These are phyloP conservation scores for Diplodia mutila DNA, from an alignment of 2,329 filamentous ascomycete species.

Conservation along the genomic window DNA sequence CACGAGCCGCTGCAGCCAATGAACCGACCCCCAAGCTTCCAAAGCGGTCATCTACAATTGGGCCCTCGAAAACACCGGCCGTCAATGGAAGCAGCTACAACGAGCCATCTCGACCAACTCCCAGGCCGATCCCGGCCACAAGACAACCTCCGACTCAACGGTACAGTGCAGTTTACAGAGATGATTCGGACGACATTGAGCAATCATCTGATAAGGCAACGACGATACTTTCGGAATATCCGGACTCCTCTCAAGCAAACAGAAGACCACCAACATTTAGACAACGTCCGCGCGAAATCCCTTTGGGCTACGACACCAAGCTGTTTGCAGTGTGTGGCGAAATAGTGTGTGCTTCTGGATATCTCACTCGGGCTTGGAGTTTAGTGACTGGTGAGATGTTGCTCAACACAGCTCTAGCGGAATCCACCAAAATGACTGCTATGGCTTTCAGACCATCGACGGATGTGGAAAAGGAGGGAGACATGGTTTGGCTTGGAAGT, in stretches of 20 bases:
- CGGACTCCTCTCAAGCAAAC: slow-evolving; percentile 83
- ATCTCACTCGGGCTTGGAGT: slow-evolving; percentile 87
- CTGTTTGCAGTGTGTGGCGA: slow-evolving; percentile 87
- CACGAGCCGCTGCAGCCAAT: slow-evolving; percentile 3
- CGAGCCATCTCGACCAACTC: neutral
- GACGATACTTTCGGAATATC: slow-evolving; percentile 68
- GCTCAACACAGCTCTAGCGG: slow-evolving; percentile 68
- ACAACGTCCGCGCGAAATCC: slow-evolving; percentile 73
- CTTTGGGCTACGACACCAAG: slow-evolving; percentile 83
- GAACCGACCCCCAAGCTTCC: slow-evolving; percentile 30
- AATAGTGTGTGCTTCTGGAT: slow-evolving; percentile 82
- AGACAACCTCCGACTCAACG: slow-evolving; percentile 13
- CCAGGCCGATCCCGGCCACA: neutral
- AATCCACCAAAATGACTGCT: slow-evolving; percentile 80
- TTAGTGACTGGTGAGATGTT: slow-evolving; percentile 78
- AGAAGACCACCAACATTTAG: slow-evolving; percentile 77
- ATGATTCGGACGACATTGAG: slow-evolving; percentile 57
- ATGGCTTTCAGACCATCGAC: slow-evolving; percentile 83
- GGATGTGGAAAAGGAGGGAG: slow-evolving; percentile 78
- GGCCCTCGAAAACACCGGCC: slow-evolving; percentile 9
- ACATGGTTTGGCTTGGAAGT: slow-evolving; percentile 85
- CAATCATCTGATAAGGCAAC: slow-evolving; percentile 52
- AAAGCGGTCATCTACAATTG: slow-evolving; percentile 39
- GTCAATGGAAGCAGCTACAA: slow-evolving; percentile 11
- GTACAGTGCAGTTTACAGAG: slow-evolving; percentile 15